Conservation (phyloP, 2,329 filamentous ascomycete species). For the Penicillium sp. region DNA sequence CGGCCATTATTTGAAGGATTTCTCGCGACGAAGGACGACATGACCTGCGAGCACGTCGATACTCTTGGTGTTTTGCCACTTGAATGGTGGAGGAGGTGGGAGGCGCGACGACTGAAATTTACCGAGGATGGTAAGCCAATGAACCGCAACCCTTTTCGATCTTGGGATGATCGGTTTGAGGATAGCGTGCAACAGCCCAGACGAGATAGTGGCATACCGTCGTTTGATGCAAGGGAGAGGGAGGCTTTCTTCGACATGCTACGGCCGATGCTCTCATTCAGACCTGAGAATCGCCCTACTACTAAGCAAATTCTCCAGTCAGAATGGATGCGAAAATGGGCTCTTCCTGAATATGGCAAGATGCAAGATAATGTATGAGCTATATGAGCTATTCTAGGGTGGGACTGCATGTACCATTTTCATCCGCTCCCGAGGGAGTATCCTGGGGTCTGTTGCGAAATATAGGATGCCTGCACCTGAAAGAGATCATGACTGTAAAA, state of each 20-base stretch:
- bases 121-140: slow-evolving; percentile 11
- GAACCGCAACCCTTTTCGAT: slow-evolving; percentile 19
- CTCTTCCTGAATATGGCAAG: slow-evolving; percentile 24
- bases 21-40: slow-evolving; percentile 26
- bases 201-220: slow-evolving; percentile 18
- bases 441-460: neutral
- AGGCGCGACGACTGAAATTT: slow-evolving; percentile 6
- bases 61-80: slow-evolving; percentile 23
- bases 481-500: slow-evolving; percentile 1
- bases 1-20: slow-evolving; percentile 26
- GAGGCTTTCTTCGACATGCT: slow-evolving; percentile 29
- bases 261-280: slow-evolving; percentile 29
- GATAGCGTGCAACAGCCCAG: slow-evolving; percentile 30
- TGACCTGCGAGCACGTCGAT: slow-evolving; percentile 28
- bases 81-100: slow-evolving; percentile 21
- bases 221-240: slow-evolving; percentile 24
- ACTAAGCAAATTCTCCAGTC: slow-evolving; percentile 26
- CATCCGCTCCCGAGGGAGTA: slow-evolving; percentile 3
- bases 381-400: slow-evolving; percentile 3
- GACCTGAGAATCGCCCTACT: slow-evolving; percentile 24
- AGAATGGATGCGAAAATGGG: slow-evolving; percentile 35
- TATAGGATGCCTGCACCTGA: slow-evolving; percentile 2
- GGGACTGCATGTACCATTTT: slow-evolving; percentile 2
- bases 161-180: slow-evolving; percentile 28
- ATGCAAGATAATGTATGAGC: slow-evolving; percentile 6